These are phyloP conservation scores for Yamadazyma siamensis DNA, from an alignment of 1,139 yeast genomes.

Conservation along the genomic window DNA sequence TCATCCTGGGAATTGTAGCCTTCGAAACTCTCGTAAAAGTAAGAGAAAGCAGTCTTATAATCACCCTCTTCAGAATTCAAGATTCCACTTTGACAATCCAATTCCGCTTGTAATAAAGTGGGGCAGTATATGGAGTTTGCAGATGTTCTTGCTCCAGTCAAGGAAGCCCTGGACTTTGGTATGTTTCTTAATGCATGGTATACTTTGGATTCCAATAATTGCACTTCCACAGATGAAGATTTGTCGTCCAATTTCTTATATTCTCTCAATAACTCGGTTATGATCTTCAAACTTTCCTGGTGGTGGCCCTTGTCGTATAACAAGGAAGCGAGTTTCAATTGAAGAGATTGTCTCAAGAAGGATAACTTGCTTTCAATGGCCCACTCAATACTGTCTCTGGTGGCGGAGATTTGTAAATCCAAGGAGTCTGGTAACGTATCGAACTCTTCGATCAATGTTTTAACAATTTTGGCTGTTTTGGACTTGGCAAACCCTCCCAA, in stretches of 20 bases:
- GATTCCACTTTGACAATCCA: constrained; percentile 93
- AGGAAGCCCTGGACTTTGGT: constrained; percentile 89
- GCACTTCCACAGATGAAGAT: constrained; percentile 92
- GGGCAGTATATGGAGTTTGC: constrained; percentile 97
- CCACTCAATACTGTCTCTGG: constrained; percentile 84
- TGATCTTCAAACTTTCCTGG: constrained; percentile 70
- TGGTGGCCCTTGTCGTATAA: constrained; percentile 64
- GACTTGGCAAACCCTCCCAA: constrained; percentile 85
- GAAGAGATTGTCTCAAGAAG: constrained; percentile 84
- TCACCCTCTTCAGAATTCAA: constrained; percentile 97
- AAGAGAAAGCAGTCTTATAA: constrained; percentile 92
- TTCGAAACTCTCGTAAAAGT: constrained; percentile 92
- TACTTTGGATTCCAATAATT: constrained; percentile 83
- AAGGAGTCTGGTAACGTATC: constrained; percentile 65
- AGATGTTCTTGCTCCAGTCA: constrained; percentile 93
- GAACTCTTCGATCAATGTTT: constrained; percentile 72
- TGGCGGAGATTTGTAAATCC: constrained; percentile 70
- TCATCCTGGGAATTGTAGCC: constrained; percentile 68
- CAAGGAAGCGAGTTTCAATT: constrained; percentile 76
- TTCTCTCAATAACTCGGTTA: constrained; percentile 71
- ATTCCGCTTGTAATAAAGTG: constrained; percentile 88
- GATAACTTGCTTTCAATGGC: constrained; percentile 79
- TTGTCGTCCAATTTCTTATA: constrained; percentile 94
- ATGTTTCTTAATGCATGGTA: constrained; percentile 89
- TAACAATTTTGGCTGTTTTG: constrained; percentile 87